Evolutionary conservation across 2,329 filamentous ascomycete genomes (phyloP), one percentile per base, ranked within the genome.

Genomic region (Xylogone sp.): DNA sequence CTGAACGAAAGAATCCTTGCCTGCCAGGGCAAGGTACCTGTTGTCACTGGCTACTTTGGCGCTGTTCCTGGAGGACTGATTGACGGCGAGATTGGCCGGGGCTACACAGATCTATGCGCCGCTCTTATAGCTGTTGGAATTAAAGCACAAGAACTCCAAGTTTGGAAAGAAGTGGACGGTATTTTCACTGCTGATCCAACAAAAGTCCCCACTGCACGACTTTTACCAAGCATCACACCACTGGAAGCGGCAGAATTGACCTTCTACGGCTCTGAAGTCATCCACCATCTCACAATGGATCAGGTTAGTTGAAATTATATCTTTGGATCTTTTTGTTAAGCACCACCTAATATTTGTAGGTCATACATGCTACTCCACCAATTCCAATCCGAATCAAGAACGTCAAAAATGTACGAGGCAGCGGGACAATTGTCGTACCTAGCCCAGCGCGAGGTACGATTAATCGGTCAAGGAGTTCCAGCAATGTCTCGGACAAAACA

Each of bases 151-250:
- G 94, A 99, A 69, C 79, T 99, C 48, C 94, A 99, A 70, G 88
- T 99, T 57, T 97, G 94, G 94, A 99, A 99, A 74, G 94, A 99
- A 68, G 94, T 99, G 6, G 94, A 99, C 69, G 92, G 91, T 53
- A 95, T 97, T 66, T 94, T 96, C 71, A 86, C 81, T 2, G 78
- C 79, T 5, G 93, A 97, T 65, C 90, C 90, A 2, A 83, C 87
- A 61, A 95, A 94, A 70, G 90, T 95, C 39, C 92, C 93, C 2
- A 97, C 93, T 1, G 95, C 94, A n/a, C 81, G 87, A 45, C 77
- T 99, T n/a, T 79, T 99, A 43, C 74, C 86, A 10, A 86, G 86
- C 49, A 96, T 99, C 67, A 97, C 93, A 3, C 94, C 94, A 0
- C 87, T 90, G 9, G 94, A 99, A 71, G 94, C 94, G 2, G 93